Conservation (phyloP, 257 asterid genomes). For the Lantana camara region DNA sequence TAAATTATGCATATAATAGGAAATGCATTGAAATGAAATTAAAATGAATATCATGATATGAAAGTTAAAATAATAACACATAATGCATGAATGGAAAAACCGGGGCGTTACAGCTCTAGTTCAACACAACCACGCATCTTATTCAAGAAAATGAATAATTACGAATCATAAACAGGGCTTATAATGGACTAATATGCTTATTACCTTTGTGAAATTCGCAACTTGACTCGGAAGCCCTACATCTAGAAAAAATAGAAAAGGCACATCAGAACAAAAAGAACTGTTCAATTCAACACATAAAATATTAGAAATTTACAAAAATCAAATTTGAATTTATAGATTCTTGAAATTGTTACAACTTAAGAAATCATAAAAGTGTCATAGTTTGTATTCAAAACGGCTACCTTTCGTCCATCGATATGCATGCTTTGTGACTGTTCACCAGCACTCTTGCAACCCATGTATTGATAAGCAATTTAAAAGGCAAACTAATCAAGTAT, state of each 20-base stretch:
- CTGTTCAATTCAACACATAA: background rate
- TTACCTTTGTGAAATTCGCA: slow-evolving; percentile 74
- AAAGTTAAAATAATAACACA: no score
- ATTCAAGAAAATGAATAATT: no score
- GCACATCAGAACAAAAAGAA: no score
- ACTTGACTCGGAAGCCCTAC: slow-evolving; percentile 90
- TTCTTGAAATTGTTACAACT: background rate
- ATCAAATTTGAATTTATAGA: background rate
- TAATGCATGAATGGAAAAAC: no score
- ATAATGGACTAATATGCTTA: no score
- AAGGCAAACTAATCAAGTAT: slow-evolving; percentile 1
- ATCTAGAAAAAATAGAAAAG: slow-evolving; percentile 44
- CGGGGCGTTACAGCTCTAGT: no score
- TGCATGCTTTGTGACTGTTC: slow-evolving; percentile 74
- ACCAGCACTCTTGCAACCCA: slow-evolving; percentile 99
- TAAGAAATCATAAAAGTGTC: background rate
- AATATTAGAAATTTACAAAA: no score
- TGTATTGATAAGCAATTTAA: slow-evolving; percentile 40
- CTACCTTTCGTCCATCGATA: slow-evolving; percentile 80
- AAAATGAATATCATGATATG: no score
- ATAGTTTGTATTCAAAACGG: slow-evolving; percentile 10
- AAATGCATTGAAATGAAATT: no score
- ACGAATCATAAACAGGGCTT: no score
- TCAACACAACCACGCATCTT: no score
- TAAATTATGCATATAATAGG: no score